Conservation (phyloP, 2,329 filamentous ascomycete species). For the Pseudodiploospora longispora region DNA sequence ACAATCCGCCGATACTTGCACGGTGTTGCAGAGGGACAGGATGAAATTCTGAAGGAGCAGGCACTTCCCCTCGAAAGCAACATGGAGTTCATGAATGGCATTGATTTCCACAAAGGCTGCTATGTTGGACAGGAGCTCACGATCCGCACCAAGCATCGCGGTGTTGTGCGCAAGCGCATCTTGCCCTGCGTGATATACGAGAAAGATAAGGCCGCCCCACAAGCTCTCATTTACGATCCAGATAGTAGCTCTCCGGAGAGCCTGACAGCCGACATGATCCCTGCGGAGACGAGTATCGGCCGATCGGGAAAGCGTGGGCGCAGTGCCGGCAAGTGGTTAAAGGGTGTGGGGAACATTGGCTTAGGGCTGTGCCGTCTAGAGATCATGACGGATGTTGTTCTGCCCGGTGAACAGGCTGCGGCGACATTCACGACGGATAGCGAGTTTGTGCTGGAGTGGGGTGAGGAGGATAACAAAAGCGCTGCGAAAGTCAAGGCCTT, state of each 20-base stretch:
- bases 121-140: slow-evolving; percentile 96
- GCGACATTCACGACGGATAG: slow-evolving; percentile 54
- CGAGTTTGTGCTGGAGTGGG: slow-evolving; percentile 53
- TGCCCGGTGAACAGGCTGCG: slow-evolving; percentile 60
- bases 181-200: slow-evolving; percentile 71
- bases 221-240: slow-evolving; percentile 39
- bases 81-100: slow-evolving; percentile 73
- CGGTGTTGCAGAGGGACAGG: slow-evolving; percentile 78
- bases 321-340: slow-evolving; percentile 73
- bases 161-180: slow-evolving; percentile 85
- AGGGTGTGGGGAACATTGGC: slow-evolving; percentile 75
- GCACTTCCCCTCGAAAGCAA: slow-evolving; percentile 84
- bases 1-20: slow-evolving; percentile 67
- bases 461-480: slow-evolving; percentile 30
- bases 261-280: slow-evolving; percentile 28
- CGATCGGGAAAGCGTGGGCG: slow-evolving; percentile 51
- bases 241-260: slow-evolving; percentile 17
- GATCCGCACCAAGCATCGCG: slow-evolving; percentile 88
- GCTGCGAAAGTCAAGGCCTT: slow-evolving; percentile 64
- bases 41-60: slow-evolving; percentile 62
- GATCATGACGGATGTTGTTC: slow-evolving; percentile 73
- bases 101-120: slow-evolving; percentile 94
- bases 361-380: slow-evolving; percentile 81
- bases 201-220: slow-evolving; percentile 28
- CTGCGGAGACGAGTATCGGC: slow-evolving; percentile 40